Conservation (phyloP, 495 filamentous ascomycete genomes). For the Podospora sp. region DNA sequence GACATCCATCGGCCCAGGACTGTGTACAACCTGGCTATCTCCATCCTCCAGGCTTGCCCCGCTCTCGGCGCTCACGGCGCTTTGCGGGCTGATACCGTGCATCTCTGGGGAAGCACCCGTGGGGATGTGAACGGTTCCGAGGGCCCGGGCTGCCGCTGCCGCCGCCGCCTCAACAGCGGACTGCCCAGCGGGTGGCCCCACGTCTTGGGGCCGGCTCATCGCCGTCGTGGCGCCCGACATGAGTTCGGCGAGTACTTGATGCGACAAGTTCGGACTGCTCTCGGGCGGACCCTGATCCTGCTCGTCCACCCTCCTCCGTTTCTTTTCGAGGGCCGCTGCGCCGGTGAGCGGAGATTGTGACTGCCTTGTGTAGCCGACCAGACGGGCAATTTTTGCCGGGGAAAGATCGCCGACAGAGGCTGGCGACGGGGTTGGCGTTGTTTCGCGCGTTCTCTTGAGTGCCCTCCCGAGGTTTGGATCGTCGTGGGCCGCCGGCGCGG, state of each 20-base stretch:
- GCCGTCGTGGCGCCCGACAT: conserved; percentile 53
- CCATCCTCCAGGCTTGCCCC: conserved; percentile 41
- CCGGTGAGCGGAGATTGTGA: conserved; percentile 54
- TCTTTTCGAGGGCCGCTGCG: conserved; percentile 60
- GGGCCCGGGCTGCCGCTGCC: conserved; percentile 30
- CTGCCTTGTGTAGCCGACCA: conserved; percentile 51
- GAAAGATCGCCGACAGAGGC: conserved; percentile 46
- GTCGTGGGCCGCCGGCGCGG: conserved; percentile 31
- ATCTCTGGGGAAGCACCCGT: conserved; percentile 33
- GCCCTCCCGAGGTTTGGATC: conserved; percentile 43
- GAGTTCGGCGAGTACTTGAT: conserved; percentile 56
- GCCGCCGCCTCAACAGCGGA: conserved; percentile 41
- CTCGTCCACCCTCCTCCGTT: conserved; percentile 52
- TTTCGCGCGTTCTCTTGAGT: conserved; percentile 53
- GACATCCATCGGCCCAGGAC: conserved; percentile 48
- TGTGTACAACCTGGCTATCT: conserved; percentile 42
- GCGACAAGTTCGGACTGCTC: conserved; percentile 56
- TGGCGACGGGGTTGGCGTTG: conserved; percentile 46
- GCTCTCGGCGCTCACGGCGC: conserved; percentile 42
- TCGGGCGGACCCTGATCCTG: conserved; percentile 40
- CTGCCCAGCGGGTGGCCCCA: conserved; percentile 37
- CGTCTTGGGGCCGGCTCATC: conserved; percentile 56
- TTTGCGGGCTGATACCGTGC: conserved; percentile 47
- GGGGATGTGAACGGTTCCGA: conserved; percentile 40
- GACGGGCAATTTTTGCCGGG: conserved; percentile 56